Conservation (phyloP, 768 basidiomycete genomes). For the Mycena maculata region DNA sequence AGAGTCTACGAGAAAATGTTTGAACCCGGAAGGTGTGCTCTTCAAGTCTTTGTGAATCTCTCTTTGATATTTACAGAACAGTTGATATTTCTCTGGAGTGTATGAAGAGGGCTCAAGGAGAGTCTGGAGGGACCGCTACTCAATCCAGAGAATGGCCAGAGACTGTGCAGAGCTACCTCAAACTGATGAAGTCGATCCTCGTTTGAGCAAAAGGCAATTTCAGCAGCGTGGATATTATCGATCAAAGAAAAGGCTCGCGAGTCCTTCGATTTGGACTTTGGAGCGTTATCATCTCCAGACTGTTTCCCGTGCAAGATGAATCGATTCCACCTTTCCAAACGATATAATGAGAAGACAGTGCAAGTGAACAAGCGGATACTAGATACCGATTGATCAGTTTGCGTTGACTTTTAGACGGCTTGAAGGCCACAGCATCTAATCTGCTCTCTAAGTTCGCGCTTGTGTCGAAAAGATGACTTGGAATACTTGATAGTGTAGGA, state of each 20-base stretch:
- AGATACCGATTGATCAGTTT: slow-evolving; percentile 77
- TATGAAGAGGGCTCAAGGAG: slow-evolving; percentile 81
- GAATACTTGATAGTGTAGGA: slow-evolving; percentile 91
- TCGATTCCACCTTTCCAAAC: slow-evolving; percentile 72
- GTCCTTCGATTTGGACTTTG: slow-evolving; percentile 40
- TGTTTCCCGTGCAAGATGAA: slow-evolving; percentile 64
- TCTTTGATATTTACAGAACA: slow-evolving; percentile 83
- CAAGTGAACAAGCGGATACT: slow-evolving; percentile 46
- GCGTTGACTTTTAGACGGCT: slow-evolving; percentile 78
- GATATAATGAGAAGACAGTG: neutral
- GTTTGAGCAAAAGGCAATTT: slow-evolving; percentile 50
- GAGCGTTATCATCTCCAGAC: slow-evolving; percentile 40
- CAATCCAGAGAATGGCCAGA: neutral
- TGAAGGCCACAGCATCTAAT: slow-evolving; percentile 74
- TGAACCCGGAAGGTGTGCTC: slow-evolving; percentile 65
- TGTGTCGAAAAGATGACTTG: too few relatives aligned
- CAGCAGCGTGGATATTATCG: slow-evolving; percentile 67
- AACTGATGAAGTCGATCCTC: slow-evolving; percentile 62
- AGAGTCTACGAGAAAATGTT: slow-evolving; percentile 81
- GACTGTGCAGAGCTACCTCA: slow-evolving; percentile 55
- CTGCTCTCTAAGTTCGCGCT: slow-evolving; percentile 50
- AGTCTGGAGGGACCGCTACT: slow-evolving; percentile 57
- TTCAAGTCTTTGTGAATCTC: slow-evolving; percentile 79
- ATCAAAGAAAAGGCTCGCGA: slow-evolving; percentile 54
- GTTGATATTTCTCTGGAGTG: slow-evolving; percentile 81